These are phyloP conservation scores for Xanthoceras sorbifolium DNA, from an alignment of 345 rosid species.

Conservation along the genomic window DNA sequence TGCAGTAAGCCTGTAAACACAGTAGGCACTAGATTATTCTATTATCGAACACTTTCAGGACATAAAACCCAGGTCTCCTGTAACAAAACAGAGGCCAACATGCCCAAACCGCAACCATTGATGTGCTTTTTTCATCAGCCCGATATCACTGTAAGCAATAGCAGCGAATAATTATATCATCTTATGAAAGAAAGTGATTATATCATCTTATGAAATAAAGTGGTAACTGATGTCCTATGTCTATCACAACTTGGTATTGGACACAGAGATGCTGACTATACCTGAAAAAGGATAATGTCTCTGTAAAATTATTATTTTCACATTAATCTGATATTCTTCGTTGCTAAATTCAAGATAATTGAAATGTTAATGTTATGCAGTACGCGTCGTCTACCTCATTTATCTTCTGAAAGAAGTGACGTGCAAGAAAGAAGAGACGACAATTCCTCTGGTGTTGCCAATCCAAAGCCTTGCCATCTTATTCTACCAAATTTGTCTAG, in stretches of 20 bases:
- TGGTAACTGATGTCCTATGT: not conserved
- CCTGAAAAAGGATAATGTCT: not conserved
- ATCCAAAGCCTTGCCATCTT: constrained; percentile 95
- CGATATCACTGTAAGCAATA: not conserved
- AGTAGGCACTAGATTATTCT: not conserved
- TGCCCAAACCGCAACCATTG: not conserved
- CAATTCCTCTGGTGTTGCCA: constrained; percentile 67
- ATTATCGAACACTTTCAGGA: not conserved
- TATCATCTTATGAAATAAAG: not conserved
- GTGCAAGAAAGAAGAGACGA: constrained; percentile 79
- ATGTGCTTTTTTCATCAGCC: not conserved
- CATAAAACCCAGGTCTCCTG: not conserved
- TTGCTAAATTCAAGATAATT: not conserved
- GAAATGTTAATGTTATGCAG: not conserved
- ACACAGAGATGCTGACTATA: not conserved
- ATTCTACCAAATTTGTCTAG: constrained; percentile 79
- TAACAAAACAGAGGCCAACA: not conserved
- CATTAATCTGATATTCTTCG: not conserved
- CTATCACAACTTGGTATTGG: not conserved
- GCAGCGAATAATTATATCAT: not conserved
- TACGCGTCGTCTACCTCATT: constrained; percentile 30
- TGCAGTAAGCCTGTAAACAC: not conserved
- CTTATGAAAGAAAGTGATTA: not conserved
- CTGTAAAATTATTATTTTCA: not conserved
- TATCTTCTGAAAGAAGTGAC: constrained; percentile 62